These are phyloP conservation scores for Tulasnella sp. DNA, from an alignment of 768 basidiomycete species.

Conservation along the genomic window DNA sequence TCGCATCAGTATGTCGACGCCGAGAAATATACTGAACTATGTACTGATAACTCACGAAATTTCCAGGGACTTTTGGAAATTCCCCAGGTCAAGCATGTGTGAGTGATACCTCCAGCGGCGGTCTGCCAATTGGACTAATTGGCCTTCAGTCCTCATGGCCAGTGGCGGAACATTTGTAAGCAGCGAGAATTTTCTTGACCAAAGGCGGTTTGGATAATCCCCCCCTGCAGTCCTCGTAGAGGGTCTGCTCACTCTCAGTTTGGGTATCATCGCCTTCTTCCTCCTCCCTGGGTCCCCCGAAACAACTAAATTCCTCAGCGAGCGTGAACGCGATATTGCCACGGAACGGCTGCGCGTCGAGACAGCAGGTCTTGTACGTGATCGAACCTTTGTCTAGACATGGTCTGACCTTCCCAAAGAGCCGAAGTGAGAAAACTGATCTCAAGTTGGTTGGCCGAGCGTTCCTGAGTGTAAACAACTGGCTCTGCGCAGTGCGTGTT, in stretches of 20 bases:
- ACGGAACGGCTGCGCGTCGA: conserved; percentile 15
- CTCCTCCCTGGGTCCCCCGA: conserved; percentile 9
- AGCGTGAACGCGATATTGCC: conserved; percentile 9
- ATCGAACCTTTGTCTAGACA: not conserved
- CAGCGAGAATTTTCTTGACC: not conserved
- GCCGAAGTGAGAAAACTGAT: conserved; percentile 10
- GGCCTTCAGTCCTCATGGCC: conserved; percentile 2
- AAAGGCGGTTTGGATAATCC: not conserved
- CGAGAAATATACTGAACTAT: too few relatives aligned
- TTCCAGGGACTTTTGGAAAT: conserved; percentile 11
- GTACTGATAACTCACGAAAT: too few relatives aligned
- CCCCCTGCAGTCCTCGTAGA: conserved; percentile 9
- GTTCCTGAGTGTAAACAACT: conserved; percentile 14
- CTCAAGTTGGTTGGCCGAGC: conserved; percentile 6
- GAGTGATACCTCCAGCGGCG: not conserved
- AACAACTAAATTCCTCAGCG: conserved; percentile 3
- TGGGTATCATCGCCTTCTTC: conserved; percentile 11
- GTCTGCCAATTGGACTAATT: not conserved
- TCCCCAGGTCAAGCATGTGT: conserved; percentile 7
- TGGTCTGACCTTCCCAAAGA: not conserved
- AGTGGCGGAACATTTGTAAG: conserved; percentile 15
- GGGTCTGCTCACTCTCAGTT: conserved; percentile 8
- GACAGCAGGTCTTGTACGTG: conserved; percentile 12
- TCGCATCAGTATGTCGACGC: conserved; percentile 2
- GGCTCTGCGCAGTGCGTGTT: conserved; percentile 11